Percentiles rank a stretch among this genome's conserved stretches.
Evolutionary conservation across 805 yeast species (phyloP).

Genomic region (Saturnispora halmiae): DNA sequence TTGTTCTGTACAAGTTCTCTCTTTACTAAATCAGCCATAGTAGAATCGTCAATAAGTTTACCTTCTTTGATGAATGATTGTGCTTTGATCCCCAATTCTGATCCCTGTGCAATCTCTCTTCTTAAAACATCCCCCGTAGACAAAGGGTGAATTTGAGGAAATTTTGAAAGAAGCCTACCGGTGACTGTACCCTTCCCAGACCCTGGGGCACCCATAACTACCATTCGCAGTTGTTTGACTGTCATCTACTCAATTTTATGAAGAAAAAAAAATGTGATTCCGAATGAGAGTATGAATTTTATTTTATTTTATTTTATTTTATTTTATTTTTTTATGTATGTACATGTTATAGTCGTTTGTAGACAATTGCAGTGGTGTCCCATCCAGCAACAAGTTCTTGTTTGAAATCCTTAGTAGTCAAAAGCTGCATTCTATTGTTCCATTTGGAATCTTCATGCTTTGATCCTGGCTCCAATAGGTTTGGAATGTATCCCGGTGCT

Average conservation of each 20-base stretch:
- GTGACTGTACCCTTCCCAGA: slow-evolving; percentile 93
- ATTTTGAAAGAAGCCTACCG: slow-evolving; percentile 44
- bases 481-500: slow-evolving; percentile 46
- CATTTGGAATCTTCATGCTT: no score
- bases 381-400: slow-evolving; percentile 9
- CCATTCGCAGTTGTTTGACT: slow-evolving; percentile 46
- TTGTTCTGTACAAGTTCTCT: slow-evolving; percentile 34
- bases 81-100: slow-evolving; percentile 51
- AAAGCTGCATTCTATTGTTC: slow-evolving; percentile 2
- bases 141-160: slow-evolving; percentile 47
- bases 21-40: slow-evolving; percentile 53
- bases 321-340: not conserved
- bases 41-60: slow-evolving; percentile 59
- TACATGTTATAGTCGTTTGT: slow-evolving; percentile 4
- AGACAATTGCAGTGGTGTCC: slow-evolving; percentile 10
- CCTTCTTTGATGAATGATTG: slow-evolving; percentile 52
- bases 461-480: slow-evolving; percentile 49
- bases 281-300: not conserved
- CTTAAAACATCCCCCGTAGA: slow-evolving; percentile 84
- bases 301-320: not conserved
- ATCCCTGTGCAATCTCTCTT: slow-evolving; percentile 45
- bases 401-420: not conserved
- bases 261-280: not conserved
- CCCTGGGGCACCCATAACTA: slow-evolving; percentile 90
- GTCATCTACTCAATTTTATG: slow-evolving; percentile 2